phyloP scores from a whole-genome alignment of 2,329 filamentous ascomycete genomes.

The Aspergillus sp. region DNA sequence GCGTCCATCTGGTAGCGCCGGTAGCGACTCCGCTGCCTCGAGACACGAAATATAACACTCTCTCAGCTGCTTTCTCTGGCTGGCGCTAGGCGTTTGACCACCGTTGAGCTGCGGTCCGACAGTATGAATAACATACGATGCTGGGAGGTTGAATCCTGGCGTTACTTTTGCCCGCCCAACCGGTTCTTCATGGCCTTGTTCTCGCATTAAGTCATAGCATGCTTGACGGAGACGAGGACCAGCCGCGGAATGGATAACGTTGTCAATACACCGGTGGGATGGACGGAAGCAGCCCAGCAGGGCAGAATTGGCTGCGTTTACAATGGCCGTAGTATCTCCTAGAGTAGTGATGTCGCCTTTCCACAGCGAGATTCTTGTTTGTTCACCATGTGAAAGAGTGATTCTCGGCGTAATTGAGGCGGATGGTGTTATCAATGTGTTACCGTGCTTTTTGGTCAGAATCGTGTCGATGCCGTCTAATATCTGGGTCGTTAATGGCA shows the following conservation, averaged over 20 bases:
- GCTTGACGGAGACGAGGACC: conserved; percentile 23
- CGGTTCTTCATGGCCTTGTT: conserved; percentile 13
- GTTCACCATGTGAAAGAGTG: neutral
- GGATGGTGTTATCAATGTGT: neutral
- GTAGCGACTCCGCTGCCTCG: neutral
- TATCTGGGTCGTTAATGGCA: neutral
- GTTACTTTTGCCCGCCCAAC: conserved; percentile 17
- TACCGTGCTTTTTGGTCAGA: neutral
- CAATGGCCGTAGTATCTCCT: conserved; percentile 14
- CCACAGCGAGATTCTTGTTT: conserved; percentile 14
- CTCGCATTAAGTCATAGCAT: conserved; percentile 17
- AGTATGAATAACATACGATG: conserved; percentile 20
- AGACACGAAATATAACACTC: neutral
- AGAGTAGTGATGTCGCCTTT: conserved; percentile 21
- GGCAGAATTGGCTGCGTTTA: conserved; percentile 23
- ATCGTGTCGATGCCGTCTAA: neutral
- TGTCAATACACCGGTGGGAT: conserved; percentile 25
- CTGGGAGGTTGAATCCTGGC: conserved; percentile 20
- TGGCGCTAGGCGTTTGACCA: neutral
- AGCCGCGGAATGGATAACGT: conserved; percentile 24
- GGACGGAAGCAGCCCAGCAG: conserved; percentile 24
- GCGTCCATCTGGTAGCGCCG: neutral
- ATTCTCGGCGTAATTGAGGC: neutral
- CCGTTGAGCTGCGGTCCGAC: conserved; percentile 21
- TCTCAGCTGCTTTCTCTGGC: neutral